phyloP scores from a whole-genome alignment of 768 basidiomycete genomes.

The Rhodocollybia butyracea region DNA sequence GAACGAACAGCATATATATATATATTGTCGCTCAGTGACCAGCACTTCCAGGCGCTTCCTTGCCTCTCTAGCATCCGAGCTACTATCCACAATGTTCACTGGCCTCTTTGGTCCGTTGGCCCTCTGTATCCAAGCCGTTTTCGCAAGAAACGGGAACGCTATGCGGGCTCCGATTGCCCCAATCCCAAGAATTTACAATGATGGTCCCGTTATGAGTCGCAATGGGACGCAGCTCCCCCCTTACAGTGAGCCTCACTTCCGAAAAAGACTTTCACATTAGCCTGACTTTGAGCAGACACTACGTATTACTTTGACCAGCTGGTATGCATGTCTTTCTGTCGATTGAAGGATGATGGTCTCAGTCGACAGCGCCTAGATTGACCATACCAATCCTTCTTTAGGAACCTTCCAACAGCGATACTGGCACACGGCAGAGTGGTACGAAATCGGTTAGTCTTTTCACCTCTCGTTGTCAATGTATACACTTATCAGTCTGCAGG shows the following conservation, averaged over 20 bases:
- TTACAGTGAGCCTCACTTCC: slow-evolving; percentile 8
- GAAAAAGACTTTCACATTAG: background rate
- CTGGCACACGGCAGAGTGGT: slow-evolving; percentile 46
- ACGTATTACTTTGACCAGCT: slow-evolving; percentile 28
- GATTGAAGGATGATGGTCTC: too few species aligned
- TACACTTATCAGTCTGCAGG: background rate
- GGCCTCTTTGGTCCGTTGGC: background rate
- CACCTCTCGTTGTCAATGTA: background rate
- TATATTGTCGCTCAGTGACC: too few species aligned
- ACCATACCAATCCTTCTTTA: slow-evolving; percentile 42
- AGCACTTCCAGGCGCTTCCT: too few species aligned
- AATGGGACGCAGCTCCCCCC: slow-evolving; percentile 24
- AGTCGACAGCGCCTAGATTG: slow-evolving; percentile 21
- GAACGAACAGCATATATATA: background rate
- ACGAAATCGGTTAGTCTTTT: slow-evolving; percentile 23
- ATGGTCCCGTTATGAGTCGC: slow-evolving; percentile 9
- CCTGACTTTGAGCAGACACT: slow-evolving; percentile 10
- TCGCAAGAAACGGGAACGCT: background rate
- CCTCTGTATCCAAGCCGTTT: background rate
- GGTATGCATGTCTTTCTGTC: background rate
- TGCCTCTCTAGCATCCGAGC: too few species aligned
- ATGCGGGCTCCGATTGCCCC: background rate
- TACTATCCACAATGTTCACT: background rate
- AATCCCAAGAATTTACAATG: background rate
- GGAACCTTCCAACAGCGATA: slow-evolving; percentile 53